phyloP scores from a whole-genome alignment of 1,139 yeast species.

The Zygoascus hellenicus region DNA sequence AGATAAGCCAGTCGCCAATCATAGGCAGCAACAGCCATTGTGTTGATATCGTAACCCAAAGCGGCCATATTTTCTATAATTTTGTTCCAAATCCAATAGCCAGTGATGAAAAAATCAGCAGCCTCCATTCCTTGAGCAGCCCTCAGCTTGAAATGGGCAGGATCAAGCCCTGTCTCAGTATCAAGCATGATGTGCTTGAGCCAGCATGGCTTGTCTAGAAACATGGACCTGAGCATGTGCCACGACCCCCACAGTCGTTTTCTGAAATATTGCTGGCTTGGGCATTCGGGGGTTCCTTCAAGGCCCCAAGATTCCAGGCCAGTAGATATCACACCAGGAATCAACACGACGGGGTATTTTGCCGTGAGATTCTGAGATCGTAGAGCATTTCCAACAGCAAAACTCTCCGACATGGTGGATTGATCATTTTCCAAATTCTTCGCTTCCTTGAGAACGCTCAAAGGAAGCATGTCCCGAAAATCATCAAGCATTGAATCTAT shows the following conservation, averaged over 20 bases:
- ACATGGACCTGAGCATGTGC: constrained; percentile 90
- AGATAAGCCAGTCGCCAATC: constrained; percentile 93
- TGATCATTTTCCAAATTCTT: constrained; percentile 45
- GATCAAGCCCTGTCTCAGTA: constrained; percentile 87
- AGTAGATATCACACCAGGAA: constrained; percentile 94
- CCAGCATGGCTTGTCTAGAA: constrained; percentile 91
- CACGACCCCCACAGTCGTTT: constrained; percentile 96
- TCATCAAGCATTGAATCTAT: constrained; percentile 41
- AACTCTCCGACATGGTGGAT: constrained; percentile 51
- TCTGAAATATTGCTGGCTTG: constrained; percentile 76
- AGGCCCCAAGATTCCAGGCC: constrained; percentile 94
- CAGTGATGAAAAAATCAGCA: constrained; percentile 93
- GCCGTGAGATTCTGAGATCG: constrained; percentile 46
- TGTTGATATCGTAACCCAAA: constrained; percentile 86
- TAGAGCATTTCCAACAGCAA: constrained; percentile 78
- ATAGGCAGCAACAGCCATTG: constrained; percentile 85
- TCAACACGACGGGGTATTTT: constrained; percentile 78
- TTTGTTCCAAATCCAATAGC: constrained; percentile 98
- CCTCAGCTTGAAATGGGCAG: constrained; percentile 68
- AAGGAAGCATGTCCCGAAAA: constrained; percentile 47
- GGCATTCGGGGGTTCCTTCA: constrained; percentile 68
- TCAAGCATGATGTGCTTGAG: constrained; percentile 84
- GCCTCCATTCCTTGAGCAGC: constrained; percentile 98
- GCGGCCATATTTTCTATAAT: constrained; percentile 88
- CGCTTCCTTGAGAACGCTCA: constrained; percentile 54